Base-by-base conservation (phyloP, 1,284 basidiomycete species). In the Takashimella koratensis region DNA sequence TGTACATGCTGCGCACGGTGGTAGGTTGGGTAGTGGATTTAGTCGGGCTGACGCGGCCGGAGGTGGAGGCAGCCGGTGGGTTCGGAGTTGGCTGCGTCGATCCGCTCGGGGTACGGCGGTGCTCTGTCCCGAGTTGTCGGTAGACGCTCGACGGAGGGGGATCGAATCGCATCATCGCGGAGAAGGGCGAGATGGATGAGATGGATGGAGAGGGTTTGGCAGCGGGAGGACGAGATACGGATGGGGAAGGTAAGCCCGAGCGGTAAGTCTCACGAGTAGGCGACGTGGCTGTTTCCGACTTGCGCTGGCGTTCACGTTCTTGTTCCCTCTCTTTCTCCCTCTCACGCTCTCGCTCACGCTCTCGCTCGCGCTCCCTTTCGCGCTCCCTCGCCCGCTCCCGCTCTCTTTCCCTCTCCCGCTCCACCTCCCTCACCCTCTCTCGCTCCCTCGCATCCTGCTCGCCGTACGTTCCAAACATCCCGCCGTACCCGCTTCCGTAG, bases 1-100 rank as follows among this genome's bases (percentile, higher is more conserved):
- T 68, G 62, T 65, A 68, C 39, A 58, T 65, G 30, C 30, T 36
- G 16, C 30, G 30, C 8, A 36, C 30, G 16, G 30, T 36, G 16
- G 30, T 36, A 8, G 30, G 30, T 16, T 36, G 30, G 10, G 30
- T 36, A 16, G 30, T 36, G 8, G 30, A 36, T 36, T 36, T 36
- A 36, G 10, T 36, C 30, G 30, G 30, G 30, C 30, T 36, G 10
- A 36, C 30, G 30, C 30, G 30, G 30, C 30, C 30, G 8, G 10
- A 8, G 8, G 30, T 36, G 30, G 30, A 8, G 30, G 30, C 30
- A 8, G 30, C 30, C 8, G 30, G 30, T n/a, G n/a, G n/a, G n/a
- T n/a, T n/a, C n/a, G n/a, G n/a, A n/a, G n/a, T n/a, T n/a, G n/a
- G n/a, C 10, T 8, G 8, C 16, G 30, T 36, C 30, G 30, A 36